Evolutionary conservation across 768 basidiomycete species (phyloP), one percentile per base, ranked within the genome.

Genomic region (Clavaria fumosa): DNA sequence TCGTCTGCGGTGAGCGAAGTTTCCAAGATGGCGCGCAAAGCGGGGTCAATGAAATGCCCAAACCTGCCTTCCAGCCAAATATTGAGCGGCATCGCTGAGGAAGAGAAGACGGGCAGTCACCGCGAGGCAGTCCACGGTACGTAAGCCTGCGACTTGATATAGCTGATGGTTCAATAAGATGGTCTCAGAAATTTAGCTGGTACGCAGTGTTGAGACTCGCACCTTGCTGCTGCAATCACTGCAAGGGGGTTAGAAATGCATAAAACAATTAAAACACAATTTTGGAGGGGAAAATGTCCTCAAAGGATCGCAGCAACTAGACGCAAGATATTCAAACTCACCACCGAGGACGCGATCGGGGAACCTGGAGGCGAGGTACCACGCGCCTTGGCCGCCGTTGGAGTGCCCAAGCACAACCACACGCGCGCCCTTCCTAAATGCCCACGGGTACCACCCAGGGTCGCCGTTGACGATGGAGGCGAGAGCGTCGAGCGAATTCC

Each of bases 301-400:
- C 32, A 31, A 26, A 18, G 18, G 34, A 26, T 40, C 40, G n/a
- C n/a, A n/a, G n/a, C n/a, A n/a, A n/a, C n/a, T n/a, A n/a, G n/a
- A n/a, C n/a, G n/a, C n/a, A n/a, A n/a, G n/a, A n/a, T n/a, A n/a
- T n/a, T n/a, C n/a, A n/a, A 18, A 47, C 57, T 35, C 43, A 77
- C 78, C 72, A 36, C 69, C 78, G 6, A 76, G 46, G 7, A 81
- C 70, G 38, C 68, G 64, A 51, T 91, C 86, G 1, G 90, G 88
- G 54, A 70, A 81, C 44, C 80, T 63, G 19, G 75, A 67, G 10
- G 80, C 74, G 12, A 81, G 50, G 53, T 86, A 77, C 82, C 85
- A 89, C 2, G 77, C 64, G 0, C 89, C 89, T 54, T 91, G 90
- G 9, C 88, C 89, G 20, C 89, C 89, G 53, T 95, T 95, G 2